Percentiles rank a stretch among this genome's conserved stretches.
Conservation (phyloP, 2,329 filamentous ascomycete genomes). For the Magnaporthales sp. region DNA sequence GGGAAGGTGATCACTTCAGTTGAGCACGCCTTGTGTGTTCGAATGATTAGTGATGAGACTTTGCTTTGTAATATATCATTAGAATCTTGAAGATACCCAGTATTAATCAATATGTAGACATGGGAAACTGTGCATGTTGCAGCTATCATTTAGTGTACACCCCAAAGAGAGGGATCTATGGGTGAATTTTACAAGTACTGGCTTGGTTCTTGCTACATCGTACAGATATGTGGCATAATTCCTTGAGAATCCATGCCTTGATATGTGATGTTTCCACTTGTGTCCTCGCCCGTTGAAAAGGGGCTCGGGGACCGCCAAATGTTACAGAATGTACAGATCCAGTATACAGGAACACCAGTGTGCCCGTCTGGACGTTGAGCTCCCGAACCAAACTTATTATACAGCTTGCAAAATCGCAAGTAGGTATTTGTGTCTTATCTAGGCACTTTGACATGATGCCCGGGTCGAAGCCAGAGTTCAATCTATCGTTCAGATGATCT, state of each 20-base stretch:
- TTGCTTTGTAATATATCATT: background rate
- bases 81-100: background rate
- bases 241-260: background rate
- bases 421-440: constrained; percentile 5
- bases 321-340: background rate
- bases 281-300: background rate
- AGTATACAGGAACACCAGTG: background rate
- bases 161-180: background rate
- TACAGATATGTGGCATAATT: background rate
- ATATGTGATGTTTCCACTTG: background rate
- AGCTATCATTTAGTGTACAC: background rate
- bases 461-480: background rate
- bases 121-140: background rate
- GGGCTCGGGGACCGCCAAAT: background rate
- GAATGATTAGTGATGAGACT: background rate
- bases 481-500: constrained; percentile 43
- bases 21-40: constrained; percentile 18
- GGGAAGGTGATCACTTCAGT: constrained; percentile 59
- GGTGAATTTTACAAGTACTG: background rate
- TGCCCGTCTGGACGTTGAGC: background rate
- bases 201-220: background rate
- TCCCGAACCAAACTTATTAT: constrained; percentile 1
- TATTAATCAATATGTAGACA: background rate
- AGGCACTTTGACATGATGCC: background rate
- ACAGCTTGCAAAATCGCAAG: constrained; percentile 3